Percentiles rank a stretch among this genome's conserved stretches.
phyloP scores from a whole-genome alignment of 2,329 filamentous ascomycete genomes.

The Fusarium sororula region DNA sequence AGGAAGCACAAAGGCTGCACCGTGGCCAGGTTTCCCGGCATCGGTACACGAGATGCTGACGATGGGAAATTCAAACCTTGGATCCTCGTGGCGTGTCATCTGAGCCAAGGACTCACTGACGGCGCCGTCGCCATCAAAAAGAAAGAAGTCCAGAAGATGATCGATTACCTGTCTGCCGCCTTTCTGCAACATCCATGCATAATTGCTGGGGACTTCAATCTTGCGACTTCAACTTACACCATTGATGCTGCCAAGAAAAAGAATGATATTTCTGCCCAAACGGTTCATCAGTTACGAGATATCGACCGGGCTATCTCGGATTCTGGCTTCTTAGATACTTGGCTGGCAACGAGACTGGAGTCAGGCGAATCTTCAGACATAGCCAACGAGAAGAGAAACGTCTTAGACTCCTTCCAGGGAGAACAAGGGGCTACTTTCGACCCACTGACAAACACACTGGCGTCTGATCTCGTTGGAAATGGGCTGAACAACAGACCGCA shows the following conservation, averaged over 20 bases:
- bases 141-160: conserved; percentile 61
- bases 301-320: conserved; percentile 59
- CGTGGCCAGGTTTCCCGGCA: conserved; percentile 54
- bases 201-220: conserved; percentile 72
- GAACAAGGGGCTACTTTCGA: conserved; percentile 74
- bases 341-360: conserved; percentile 57
- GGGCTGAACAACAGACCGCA: conserved; percentile 66
- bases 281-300: conserved; percentile 52
- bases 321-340: conserved; percentile 61
- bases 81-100: conserved; percentile 66
- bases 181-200: conserved; percentile 61
- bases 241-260: conserved; percentile 62
- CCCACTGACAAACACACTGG: conserved; percentile 64
- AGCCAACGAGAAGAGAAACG: conserved; percentile 36
- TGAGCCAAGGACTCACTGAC: conserved; percentile 69
- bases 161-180: conserved; percentile 53
- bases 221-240: conserved; percentile 66
- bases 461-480: conserved; percentile 58
- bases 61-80: conserved; percentile 48
- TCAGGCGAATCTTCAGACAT: conserved; percentile 51
- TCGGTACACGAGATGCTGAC: conserved; percentile 9
- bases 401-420: conserved; percentile 58
- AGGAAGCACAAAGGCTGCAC: conserved; percentile 67
- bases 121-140: conserved; percentile 66
- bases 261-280: conserved; percentile 62